Percentiles rank a stretch among this genome's conserved stretches.
These are phyloP conservation scores for Ophiostoma australiae DNA, from an alignment of 2,329 filamentous ascomycete genomes.

Conservation along the genomic window DNA sequence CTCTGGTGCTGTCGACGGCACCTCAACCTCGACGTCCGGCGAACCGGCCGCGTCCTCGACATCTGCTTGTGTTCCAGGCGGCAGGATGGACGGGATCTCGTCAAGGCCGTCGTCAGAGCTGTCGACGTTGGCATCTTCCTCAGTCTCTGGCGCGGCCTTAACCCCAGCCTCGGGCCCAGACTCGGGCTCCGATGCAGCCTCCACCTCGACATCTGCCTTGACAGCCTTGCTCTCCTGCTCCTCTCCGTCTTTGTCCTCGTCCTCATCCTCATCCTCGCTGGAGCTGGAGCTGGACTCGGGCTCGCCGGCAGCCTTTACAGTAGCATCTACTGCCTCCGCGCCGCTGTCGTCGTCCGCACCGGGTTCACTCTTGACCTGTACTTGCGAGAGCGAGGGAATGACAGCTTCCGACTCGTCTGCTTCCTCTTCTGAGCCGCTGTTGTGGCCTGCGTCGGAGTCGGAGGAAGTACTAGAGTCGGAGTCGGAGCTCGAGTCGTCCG, in stretches of 20 bases:
- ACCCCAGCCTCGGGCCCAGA: background rate
- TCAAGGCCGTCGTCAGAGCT: constrained; percentile 25
- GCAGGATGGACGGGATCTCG: constrained; percentile 20
- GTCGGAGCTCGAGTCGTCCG: background rate
- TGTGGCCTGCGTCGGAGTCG: background rate
- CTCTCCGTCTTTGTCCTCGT: background rate
- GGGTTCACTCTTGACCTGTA: background rate
- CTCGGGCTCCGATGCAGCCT: background rate
- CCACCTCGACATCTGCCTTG: background rate
- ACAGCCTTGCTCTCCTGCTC: background rate
- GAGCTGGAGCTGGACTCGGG: background rate
- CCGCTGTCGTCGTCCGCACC: background rate
- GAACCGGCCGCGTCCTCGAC: background rate
- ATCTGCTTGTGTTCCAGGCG: constrained; percentile 4
- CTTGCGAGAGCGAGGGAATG: background rate
- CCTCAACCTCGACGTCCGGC: background rate
- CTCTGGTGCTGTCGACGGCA: background rate
- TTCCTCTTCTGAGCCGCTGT: constrained; percentile 4
- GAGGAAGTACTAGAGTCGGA: background rate
- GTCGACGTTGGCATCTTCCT: background rate
- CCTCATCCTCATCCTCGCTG: background rate
- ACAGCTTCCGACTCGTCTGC: background rate
- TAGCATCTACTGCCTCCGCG: background rate
- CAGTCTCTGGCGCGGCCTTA: background rate
- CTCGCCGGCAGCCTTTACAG: background rate